A percentile compares a stretch with the other conserved stretches of the same genome.
These are phyloP conservation scores for Sclerotinia borealis DNA, from an alignment of 2,329 filamentous ascomycete genomes.

Conservation along the genomic window DNA sequence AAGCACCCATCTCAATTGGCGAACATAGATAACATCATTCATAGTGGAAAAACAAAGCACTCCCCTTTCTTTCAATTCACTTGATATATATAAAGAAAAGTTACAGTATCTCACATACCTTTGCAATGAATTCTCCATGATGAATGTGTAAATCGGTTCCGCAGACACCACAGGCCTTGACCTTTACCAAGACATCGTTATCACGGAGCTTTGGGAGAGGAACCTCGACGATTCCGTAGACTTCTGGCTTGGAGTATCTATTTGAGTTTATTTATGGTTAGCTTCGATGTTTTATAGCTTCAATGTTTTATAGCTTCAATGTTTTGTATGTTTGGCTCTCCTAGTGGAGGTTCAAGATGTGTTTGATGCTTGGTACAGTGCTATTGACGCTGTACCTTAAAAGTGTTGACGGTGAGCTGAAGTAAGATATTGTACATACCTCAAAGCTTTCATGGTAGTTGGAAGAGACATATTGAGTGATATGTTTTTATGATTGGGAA, in stretches of 20 bases:
- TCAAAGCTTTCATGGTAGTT: conserved; percentile 51
- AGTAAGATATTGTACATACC: conserved; percentile 37
- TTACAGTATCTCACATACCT: conserved; percentile 37
- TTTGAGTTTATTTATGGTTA: neutral
- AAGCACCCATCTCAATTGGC: conserved; percentile 19
- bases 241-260: conserved; percentile 56
- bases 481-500: conserved; percentile 2
- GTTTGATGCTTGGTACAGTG: neutral
- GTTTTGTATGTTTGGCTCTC: neutral
- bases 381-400: neutral
- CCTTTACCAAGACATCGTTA: conserved; percentile 46
- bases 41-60: conserved; percentile 14
- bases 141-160: conserved; percentile 50
- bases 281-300: neutral
- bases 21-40: too few relatives aligned
- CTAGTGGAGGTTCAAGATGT: neutral
- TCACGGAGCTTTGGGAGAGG: conserved; percentile 45
- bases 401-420: neutral
- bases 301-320: neutral
- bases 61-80: neutral
- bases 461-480: conserved; percentile 35
- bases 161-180: conserved; percentile 60
- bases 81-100: conserved; percentile 21
- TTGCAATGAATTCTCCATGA: conserved; percentile 60
- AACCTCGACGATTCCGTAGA: conserved; percentile 54